Percentiles rank a stretch among this genome's conserved stretches.
phyloP scores from a whole-genome alignment of 371 early-diverging fungal genomes.

The Mortierella sp. region DNA sequence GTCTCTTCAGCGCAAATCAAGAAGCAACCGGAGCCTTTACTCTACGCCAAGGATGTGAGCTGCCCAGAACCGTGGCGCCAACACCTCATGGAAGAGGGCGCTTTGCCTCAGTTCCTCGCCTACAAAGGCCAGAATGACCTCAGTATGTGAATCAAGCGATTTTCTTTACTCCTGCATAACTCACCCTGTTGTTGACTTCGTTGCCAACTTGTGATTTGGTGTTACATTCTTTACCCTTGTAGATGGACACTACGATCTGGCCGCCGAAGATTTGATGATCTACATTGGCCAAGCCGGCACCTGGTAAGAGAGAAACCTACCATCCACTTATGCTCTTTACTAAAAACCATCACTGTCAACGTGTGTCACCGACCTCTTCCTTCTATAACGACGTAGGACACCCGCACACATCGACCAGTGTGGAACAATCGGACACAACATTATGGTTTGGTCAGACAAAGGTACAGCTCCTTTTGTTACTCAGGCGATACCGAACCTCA shows the following conservation, averaged over 20 bases:
- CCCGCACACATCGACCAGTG: slow-evolving; percentile 46
- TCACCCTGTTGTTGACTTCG: background rate
- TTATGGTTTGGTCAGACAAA: slow-evolving; percentile 53
- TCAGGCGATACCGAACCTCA: background rate
- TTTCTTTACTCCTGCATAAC: no score
- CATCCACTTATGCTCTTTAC: no score
- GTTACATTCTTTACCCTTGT: no score
- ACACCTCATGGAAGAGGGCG: slow-evolving; percentile 15
- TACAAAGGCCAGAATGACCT: slow-evolving; percentile 52
- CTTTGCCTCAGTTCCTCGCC: slow-evolving; percentile 40
- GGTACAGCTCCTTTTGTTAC: no score
- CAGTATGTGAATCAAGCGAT: slow-evolving; percentile 16
- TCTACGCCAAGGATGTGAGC: slow-evolving; percentile 56
- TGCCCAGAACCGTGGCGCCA: slow-evolving; percentile 45
- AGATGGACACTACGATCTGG: slow-evolving; percentile 22
- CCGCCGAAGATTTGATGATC: slow-evolving; percentile 54
- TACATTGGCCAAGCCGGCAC: slow-evolving; percentile 57
- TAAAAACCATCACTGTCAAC: background rate
- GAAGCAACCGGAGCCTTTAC: background rate
- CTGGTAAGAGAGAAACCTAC: no score
- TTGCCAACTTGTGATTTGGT: no score
- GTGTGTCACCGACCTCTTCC: background rate
- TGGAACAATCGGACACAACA: slow-evolving; percentile 43
- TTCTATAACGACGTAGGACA: slow-evolving; percentile 3
- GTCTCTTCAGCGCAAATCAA: no score